These are phyloP conservation scores for Ehretia macrophylla DNA, from an alignment of 257 asterid genomes.

Conservation along the genomic window DNA sequence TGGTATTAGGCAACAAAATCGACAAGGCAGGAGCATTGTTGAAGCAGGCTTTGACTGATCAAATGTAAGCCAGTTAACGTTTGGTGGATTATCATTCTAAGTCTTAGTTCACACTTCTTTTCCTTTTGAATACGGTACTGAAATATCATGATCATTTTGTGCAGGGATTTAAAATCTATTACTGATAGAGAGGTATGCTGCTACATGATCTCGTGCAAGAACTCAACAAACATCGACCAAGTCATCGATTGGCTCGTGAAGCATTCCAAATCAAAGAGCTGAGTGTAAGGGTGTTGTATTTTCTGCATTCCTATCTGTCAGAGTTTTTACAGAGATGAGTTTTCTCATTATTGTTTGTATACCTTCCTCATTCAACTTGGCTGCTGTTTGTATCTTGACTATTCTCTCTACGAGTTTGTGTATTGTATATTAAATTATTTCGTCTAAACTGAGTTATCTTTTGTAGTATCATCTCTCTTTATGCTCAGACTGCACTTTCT, in stretches of 20 bases:
- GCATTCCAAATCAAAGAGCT: conserved; percentile 92
- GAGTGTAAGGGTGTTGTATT: conserved; percentile 15
- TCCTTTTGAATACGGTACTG: background rate
- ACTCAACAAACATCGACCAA: conserved; percentile 87
- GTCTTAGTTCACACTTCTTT: background rate
- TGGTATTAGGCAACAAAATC: conserved; percentile 73
- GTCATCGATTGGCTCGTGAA: conserved; percentile 96
- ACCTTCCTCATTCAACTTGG: too few relatives aligned
- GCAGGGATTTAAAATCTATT: conserved; percentile 80
- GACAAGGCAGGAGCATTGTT: conserved; percentile 64
- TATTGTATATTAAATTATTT: background rate
- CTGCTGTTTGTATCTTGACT: too few relatives aligned
- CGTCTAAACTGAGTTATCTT: too few relatives aligned
- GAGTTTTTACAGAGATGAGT: background rate
- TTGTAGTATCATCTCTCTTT: background rate
- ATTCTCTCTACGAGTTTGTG: background rate
- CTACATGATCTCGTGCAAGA: conserved; percentile 97
- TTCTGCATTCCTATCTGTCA: background rate
- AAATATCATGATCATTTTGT: conserved; percentile 4
- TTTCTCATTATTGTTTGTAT: conserved; percentile 5
- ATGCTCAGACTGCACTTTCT: too few relatives aligned
- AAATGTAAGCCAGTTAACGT: conserved; percentile 43
- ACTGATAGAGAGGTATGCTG: conserved; percentile 97
- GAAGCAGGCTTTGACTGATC: conserved; percentile 68
- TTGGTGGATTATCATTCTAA: too few relatives aligned